Evolutionary conservation across 2,329 filamentous ascomycete species (phyloP).

Genomic region (Paecilomyces sp.): DNA sequence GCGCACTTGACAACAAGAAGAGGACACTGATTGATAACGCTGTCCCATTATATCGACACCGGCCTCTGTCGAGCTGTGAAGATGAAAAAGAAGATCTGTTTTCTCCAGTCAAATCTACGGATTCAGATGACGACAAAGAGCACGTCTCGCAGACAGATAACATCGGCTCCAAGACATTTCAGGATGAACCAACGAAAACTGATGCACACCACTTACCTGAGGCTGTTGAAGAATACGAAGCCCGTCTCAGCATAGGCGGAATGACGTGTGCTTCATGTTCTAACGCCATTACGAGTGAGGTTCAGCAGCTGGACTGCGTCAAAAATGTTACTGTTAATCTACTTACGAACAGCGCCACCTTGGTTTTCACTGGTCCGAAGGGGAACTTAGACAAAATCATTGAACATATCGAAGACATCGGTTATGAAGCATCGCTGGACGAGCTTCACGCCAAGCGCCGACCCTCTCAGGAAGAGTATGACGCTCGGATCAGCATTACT

Average conservation of each 20-base stretch:
- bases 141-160: not conserved
- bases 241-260: slow-evolving; percentile 49
- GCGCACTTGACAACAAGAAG: not conserved
- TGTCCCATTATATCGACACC: not conserved
- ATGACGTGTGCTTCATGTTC: slow-evolving; percentile 65
- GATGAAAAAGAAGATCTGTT: not conserved
- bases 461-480: slow-evolving; percentile 8
- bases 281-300: slow-evolving; percentile 50
- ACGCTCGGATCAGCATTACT: slow-evolving; percentile 45
- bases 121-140: not conserved
- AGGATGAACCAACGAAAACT: not conserved
- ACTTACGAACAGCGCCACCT: slow-evolving; percentile 55
- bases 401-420: slow-evolving; percentile 24
- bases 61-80: not conserved
- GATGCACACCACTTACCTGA: not conserved
- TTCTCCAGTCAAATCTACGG: not conserved
- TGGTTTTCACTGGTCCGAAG: slow-evolving; percentile 45
- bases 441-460: slow-evolving; percentile 2
- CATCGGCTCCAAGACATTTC: not conserved
- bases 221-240: slow-evolving; percentile 11
- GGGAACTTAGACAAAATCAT: slow-evolving; percentile 36
- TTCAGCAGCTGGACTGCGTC: slow-evolving; percentile 51
- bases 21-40: not conserved
- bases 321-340: slow-evolving; percentile 52
- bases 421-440: slow-evolving; percentile 7